A percentile compares a stretch with the other conserved stretches of the same genome.
Evolutionary conservation across 352 stramenopile species (phyloP).

Genomic region (Phytopythium sindhum): DNA sequence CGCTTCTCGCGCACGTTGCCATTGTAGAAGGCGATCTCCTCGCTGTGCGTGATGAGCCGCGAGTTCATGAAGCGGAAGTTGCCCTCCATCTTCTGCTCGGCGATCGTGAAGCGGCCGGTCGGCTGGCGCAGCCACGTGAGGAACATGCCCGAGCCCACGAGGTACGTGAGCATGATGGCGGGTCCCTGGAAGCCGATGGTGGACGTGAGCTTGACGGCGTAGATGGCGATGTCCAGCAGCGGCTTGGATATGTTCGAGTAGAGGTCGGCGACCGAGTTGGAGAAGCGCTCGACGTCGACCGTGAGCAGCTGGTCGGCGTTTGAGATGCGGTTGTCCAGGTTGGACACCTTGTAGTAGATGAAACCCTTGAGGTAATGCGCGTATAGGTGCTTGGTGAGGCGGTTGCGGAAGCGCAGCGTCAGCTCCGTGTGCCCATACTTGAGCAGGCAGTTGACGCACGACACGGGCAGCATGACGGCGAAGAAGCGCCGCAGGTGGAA

Average conservation of each 20-base stretch:
- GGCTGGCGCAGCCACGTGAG: constrained; percentile 69
- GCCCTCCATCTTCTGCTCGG: constrained; percentile 80
- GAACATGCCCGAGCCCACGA: constrained; percentile 64
- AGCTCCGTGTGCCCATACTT: constrained; percentile 83
- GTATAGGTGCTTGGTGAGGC: constrained; percentile 81
- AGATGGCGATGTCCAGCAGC: constrained; percentile 81
- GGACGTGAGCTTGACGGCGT: constrained; percentile 57
- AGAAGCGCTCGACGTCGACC: constrained; percentile 84
- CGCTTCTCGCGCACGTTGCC: constrained; percentile 82
- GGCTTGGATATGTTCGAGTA: constrained; percentile 89
- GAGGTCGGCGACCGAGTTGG: constrained; percentile 78
- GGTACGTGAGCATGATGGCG: constrained; percentile 62
- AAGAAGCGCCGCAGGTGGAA: constrained; percentile 71
- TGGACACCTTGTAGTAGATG: constrained; percentile 90
- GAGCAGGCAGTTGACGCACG: constrained; percentile 76
- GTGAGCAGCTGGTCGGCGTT: constrained; percentile 88
- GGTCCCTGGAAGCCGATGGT: constrained; percentile 76
- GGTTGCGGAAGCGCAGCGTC: constrained; percentile 76
- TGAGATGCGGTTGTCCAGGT: constrained; percentile 84
- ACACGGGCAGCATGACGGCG: constrained; percentile 73
- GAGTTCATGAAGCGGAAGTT: constrained; percentile 89
- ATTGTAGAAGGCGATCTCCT: constrained; percentile 91
- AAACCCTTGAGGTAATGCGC: constrained; percentile 85
- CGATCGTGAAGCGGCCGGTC: constrained; percentile 79
- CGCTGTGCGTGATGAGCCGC: constrained; percentile 83